Evolutionary conservation across 129 eudicot species (phyloP), one percentile per base, ranked within the genome.

Genomic region (Glebionis coronaria): DNA sequence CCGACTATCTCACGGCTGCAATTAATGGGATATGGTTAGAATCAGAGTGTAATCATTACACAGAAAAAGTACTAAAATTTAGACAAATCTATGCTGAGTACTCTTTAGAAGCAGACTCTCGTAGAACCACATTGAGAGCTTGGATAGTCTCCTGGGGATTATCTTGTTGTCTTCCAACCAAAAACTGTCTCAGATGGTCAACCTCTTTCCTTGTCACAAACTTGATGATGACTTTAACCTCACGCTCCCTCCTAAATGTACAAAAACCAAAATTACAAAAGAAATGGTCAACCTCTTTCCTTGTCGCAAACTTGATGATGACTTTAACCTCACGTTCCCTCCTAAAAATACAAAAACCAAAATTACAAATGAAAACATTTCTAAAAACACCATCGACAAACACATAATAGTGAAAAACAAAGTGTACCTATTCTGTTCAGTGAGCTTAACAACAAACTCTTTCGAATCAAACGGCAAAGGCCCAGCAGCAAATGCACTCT

Each of bases 91-190:
- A 29, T 28, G 3, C 28, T 9, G 9, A 35, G 44, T n/a, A 82
- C 84, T 20, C 51, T n/a, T 63, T 52, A 4, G 88, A 84, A 1
- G 86, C 90, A 0, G 78, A 67, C 44, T 84, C 80, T 47, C 92
- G 65, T 3, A 90, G 67, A 19, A 85, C 92, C n/a, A 87, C 89
- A 70, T 91, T 95, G 35, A 87, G 82, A 3, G 69, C 88, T 60
- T 91, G 97, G 3, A 91, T 63, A 7, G 93, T 86, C 62, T 91
- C 93, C 13, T 85, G 93, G 10, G 97, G 88, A 16, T 54, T 44
- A 50, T 91, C 93, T 4, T 2, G 82, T 21, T 81, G 89, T 25
- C 82, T 69, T 10, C 95, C 57, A 14, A 29, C 28, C 15, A 91
- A 20, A 67, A 77, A 85, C 49, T 81, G 76, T 1, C 27, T 67